A percentile compares a stretch with the other conserved stretches of the same genome.
Conservation (phyloP, 2,329 filamentous ascomycete genomes). For the Verticillium zaregamsianum region DNA sequence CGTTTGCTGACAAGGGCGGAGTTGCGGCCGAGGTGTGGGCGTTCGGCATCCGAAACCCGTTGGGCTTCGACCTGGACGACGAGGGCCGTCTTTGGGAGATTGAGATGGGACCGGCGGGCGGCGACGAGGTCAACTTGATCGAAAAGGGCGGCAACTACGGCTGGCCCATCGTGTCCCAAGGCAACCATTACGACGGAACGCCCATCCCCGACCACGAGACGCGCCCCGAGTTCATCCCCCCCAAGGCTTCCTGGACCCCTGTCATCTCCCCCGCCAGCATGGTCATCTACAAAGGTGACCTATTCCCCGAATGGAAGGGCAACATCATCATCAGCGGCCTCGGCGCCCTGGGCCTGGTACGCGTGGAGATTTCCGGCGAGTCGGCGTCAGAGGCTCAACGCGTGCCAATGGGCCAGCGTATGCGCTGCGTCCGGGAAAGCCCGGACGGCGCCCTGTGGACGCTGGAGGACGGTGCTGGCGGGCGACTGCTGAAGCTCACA, state of each 20-base stretch:
- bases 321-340: conserved; percentile 26
- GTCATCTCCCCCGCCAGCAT: conserved; percentile 28
- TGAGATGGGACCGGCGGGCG: conserved; percentile 29
- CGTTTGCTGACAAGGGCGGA: conserved; percentile 23
- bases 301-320: conserved; percentile 27
- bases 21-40: conserved; percentile 25
- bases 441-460: conserved; percentile 26
- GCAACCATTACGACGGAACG: conserved; percentile 25
- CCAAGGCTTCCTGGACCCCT: conserved; percentile 27
- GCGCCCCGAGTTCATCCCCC: conserved; percentile 23
- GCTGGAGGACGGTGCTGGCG: conserved; percentile 23
- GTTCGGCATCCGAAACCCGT: conserved; percentile 26
- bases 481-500: conserved; percentile 27
- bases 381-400: conserved; percentile 26
- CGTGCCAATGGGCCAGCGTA: conserved; percentile 25
- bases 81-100: conserved; percentile 29
- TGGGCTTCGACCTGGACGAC: conserved; percentile 28
- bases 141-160: conserved; percentile 27
- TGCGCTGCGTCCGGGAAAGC: conserved; percentile 25
- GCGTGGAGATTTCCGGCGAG: conserved; percentile 24
- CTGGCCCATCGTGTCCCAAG: conserved; percentile 27
- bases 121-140: conserved; percentile 31
- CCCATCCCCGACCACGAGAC: conserved; percentile 25
- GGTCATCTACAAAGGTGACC: conserved; percentile 28
- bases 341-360: conserved; percentile 21